phyloP scores from a whole-genome alignment of 2,329 filamentous ascomycete species.

The Ciborinia camelliae region DNA sequence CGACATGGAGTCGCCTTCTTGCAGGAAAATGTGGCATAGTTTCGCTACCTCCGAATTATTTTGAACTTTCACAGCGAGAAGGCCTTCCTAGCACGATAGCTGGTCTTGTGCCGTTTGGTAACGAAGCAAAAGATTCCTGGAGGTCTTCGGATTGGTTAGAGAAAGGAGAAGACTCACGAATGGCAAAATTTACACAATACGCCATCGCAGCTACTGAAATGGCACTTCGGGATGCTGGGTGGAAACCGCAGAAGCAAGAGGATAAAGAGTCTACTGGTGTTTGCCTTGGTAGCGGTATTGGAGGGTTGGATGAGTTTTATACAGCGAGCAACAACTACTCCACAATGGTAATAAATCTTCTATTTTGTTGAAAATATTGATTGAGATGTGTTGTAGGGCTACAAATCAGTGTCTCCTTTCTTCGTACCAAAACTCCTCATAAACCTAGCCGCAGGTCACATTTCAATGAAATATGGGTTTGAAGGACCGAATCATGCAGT shows the following conservation, averaged over 20 bases:
- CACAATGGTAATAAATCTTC: slow-evolving; percentile 11
- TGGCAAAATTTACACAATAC: slow-evolving; percentile 91
- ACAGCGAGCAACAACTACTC: slow-evolving; percentile 55
- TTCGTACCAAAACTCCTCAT: slow-evolving; percentile 93
- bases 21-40: slow-evolving; percentile 77
- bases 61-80: slow-evolving; percentile 48
- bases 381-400: slow-evolving; percentile 57
- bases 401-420: slow-evolving; percentile 86
- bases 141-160: slow-evolving; percentile 52
- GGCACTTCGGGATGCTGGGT: slow-evolving; percentile 78
- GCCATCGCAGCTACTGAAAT: slow-evolving; percentile 83
- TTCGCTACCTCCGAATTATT: slow-evolving; percentile 58
- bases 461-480: slow-evolving; percentile 89
- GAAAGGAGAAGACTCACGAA: slow-evolving; percentile 62
- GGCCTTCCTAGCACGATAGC: slow-evolving; percentile 81
- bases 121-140: slow-evolving; percentile 47
- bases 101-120: slow-evolving; percentile 68
- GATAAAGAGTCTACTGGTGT: slow-evolving; percentile 79
- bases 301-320: slow-evolving; percentile 88
- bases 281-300: slow-evolving; percentile 91
- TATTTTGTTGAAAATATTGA: slow-evolving; percentile 18
- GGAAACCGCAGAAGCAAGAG: slow-evolving; percentile 51
- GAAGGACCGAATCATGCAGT: slow-evolving; percentile 88
- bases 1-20: slow-evolving; percentile 77
- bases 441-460: slow-evolving; percentile 90